Conservation (phyloP, 768 basidiomycete genomes). For the Termitomyces sp. region DNA sequence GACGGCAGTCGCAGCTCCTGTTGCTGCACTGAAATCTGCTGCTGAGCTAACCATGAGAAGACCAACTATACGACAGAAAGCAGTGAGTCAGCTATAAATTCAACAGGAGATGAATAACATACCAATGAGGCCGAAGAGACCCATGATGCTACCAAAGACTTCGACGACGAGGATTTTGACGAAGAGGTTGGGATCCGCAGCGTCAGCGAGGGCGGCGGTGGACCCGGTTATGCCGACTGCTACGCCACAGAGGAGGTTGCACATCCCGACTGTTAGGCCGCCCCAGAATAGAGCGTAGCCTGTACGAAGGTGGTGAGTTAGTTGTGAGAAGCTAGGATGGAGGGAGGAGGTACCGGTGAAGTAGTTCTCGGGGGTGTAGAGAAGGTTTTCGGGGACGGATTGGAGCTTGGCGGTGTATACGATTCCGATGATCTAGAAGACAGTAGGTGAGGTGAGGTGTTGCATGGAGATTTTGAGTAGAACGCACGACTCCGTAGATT, state of each 20-base stretch:
- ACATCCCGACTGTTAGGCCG: slow-evolving; percentile 89
- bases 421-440: slow-evolving; percentile 83
- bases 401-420: slow-evolving; percentile 87
- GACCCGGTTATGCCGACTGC: slow-evolving; percentile 95
- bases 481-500: slow-evolving; percentile 90
- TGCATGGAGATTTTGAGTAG: background rate
- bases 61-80: slow-evolving; percentile 55
- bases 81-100: slow-evolving; percentile 2
- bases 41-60: slow-evolving; percentile 74
- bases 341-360: slow-evolving; percentile 65
- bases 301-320: slow-evolving; percentile 26
- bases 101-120: slow-evolving; percentile 27
- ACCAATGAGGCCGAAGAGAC: slow-evolving; percentile 93
- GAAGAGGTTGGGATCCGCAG: slow-evolving; percentile 91
- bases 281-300: slow-evolving; percentile 97
- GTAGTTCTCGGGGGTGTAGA: slow-evolving; percentile 88
- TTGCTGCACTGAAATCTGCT: slow-evolving; percentile 49
- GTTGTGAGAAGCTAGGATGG: background rate
- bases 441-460: background rate
- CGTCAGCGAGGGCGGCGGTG: slow-evolving; percentile 93
- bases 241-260: slow-evolving; percentile 93
- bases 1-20: slow-evolving; percentile 29
- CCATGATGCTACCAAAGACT: slow-evolving; percentile 89
- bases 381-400: slow-evolving; percentile 54
- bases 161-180: slow-evolving; percentile 98